Evolutionary conservation across 108 stramenopile genomes (phyloP), one percentile per base, ranked within the genome.

Genomic region (Seminavis robusta): DNA sequence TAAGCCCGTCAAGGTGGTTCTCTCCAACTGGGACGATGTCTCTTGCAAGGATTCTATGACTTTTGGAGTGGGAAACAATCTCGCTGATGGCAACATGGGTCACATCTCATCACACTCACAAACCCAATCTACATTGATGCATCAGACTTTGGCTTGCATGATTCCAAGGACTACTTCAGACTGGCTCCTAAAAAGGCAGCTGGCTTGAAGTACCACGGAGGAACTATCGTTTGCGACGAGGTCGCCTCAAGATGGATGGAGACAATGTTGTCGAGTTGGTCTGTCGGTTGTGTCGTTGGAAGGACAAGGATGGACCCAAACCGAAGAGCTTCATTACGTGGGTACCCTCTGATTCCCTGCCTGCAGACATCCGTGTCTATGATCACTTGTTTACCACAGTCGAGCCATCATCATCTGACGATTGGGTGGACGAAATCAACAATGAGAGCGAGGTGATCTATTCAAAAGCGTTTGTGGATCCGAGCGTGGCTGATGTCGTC

Each of bases 181-280:
- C 65, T 99, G 34, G 93, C 95, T 1, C 96, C 94, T 5, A 83
- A 84, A 44, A 95, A 98, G 77, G 86, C 83, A 3, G 95, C 94
- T 4, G 94, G 92, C 21, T 51, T 98, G 26, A 96, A 96, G 60
- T 96, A 96, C 65, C 77, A 81, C 60, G 89, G 86, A 37, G 81
- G 86, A 47, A 87, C 83, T 39, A 52, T 95, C 17, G 45, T 80
- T 58, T 92, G 89, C 63, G 79, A 77, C 49, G 61, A 72, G 30
- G 73, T 86, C 32, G 41, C 67, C 39, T n/a, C 33, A n/a, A n/a
- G n/a, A n/a, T n/a, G n/a, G n/a, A n/a, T n/a, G n/a, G n/a, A n/a
- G n/a, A n/a, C n/a, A 78, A 56, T 28, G 67, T 84, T 8, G 53
- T 43, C 11, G 67, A 71, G 47, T 45, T 94, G 17, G 69, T 57